Evolutionary conservation across 257 asterid species (phyloP).

Genomic region (Schizonepeta tenuifolia): DNA sequence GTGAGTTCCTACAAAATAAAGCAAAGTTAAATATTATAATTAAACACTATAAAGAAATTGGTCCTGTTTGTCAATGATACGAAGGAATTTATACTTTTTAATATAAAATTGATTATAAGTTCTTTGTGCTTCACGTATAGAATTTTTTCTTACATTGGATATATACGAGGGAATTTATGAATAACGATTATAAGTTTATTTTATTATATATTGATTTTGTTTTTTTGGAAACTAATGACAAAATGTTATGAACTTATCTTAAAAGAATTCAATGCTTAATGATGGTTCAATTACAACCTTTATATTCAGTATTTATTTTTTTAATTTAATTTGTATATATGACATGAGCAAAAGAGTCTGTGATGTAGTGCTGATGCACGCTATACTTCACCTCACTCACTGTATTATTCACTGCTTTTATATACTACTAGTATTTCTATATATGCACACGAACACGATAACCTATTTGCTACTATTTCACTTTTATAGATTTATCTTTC

Average conservation of each 20-base stretch:
- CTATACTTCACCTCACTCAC: neutral
- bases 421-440: too few species aligned
- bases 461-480: neutral
- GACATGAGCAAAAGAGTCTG: conserved; percentile 18
- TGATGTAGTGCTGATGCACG: conserved; percentile 36
- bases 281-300: neutral
- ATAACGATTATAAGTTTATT: neutral
- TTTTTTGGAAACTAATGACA: neutral
- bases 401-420: neutral
- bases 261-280: too few species aligned
- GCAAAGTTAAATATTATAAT: neutral
- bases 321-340: neutral
- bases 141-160: too few species aligned
- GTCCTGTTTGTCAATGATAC: too few species aligned
- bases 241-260: neutral
- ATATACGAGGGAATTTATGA: neutral
- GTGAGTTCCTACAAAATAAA: conserved; percentile 6
- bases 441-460: neutral
- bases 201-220: neutral
- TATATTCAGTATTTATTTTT: neutral
- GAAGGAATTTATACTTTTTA: too few species aligned
- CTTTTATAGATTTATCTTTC: too few species aligned
- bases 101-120: too few species aligned
- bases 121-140: too few species aligned
- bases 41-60: neutral